These are phyloP conservation scores for Aspergillus caelatus DNA, from an alignment of 2,329 filamentous ascomycete species.

Conservation along the genomic window DNA sequence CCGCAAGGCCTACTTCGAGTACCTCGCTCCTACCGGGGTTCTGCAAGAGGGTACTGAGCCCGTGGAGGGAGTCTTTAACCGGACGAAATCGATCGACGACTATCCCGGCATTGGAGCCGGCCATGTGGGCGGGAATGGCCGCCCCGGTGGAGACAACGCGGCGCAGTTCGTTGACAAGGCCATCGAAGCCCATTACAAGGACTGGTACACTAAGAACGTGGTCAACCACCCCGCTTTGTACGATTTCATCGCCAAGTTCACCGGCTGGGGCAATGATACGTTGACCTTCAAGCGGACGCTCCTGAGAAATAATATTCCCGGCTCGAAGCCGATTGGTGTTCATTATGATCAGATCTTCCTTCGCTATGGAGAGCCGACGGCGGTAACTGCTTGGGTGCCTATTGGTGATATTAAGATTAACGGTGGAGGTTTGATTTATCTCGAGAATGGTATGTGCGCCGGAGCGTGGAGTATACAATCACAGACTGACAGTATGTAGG, in stretches of 20 bases:
- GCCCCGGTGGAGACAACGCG: conserved; percentile 49
- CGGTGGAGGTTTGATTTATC: conserved; percentile 62
- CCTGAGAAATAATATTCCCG: conserved; percentile 60
- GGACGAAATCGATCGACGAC: conserved; percentile 43
- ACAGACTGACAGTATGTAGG: conserved; percentile 26
- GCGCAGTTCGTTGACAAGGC: conserved; percentile 54
- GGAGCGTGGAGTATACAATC: neutral
- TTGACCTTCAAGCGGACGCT: conserved; percentile 53
- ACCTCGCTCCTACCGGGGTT: conserved; percentile 58
- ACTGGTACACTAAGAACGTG: conserved; percentile 58
- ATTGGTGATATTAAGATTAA: conserved; percentile 58
- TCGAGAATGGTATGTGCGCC: conserved; percentile 48
- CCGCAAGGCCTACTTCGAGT: conserved; percentile 57
- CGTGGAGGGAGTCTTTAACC: conserved; percentile 58
- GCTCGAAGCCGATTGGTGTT: conserved; percentile 61
- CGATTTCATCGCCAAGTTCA: conserved; percentile 55
- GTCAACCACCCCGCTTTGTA: conserved; percentile 56
- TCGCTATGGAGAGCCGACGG: conserved; percentile 57
- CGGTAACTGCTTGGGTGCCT: conserved; percentile 61
- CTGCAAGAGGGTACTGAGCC: conserved; percentile 56
- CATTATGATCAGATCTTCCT: conserved; percentile 65
- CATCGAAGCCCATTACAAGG: conserved; percentile 56
- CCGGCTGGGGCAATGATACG: conserved; percentile 57
- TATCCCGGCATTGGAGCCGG: conserved; percentile 60
- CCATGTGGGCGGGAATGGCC: conserved; percentile 46